phyloP scores from a whole-genome alignment of 2,329 filamentous ascomycete genomes.

The Xylariales sp. region DNA sequence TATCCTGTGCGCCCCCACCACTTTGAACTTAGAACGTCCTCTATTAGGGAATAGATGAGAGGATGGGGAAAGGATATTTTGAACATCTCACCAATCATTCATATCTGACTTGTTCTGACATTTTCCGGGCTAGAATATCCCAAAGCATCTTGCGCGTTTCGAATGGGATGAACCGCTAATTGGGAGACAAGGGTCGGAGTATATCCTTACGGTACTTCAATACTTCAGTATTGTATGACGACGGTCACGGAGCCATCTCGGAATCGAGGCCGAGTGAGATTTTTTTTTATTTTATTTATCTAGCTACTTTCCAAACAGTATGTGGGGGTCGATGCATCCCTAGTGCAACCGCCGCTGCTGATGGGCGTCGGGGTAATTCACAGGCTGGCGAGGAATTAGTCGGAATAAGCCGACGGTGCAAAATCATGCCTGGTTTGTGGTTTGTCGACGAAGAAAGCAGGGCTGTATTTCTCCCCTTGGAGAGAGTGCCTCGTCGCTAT shows the following conservation, averaged over 20 bases:
- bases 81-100: neutral
- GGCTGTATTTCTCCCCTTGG: neutral
- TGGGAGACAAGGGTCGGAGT: constrained; percentile 56
- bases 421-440: neutral
- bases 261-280: constrained; percentile 50
- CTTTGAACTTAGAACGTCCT: neutral
- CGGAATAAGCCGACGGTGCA: constrained; percentile 7
- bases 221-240: constrained; percentile 32
- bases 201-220: constrained; percentile 54
- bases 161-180: constrained; percentile 55
- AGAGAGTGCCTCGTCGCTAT: too few relatives aligned
- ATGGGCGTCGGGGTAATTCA: constrained; percentile 1
- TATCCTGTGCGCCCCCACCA: neutral
- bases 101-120: neutral
- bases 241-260: constrained; percentile 35
- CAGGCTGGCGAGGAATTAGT: neutral
- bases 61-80: neutral
- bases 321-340: constrained; percentile 56
- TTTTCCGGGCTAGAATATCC: constrained; percentile 63
- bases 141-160: constrained; percentile 65
- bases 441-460: neutral
- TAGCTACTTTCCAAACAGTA: constrained; percentile 57
- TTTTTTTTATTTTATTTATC: constrained; percentile 57
- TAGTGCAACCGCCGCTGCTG: constrained; percentile 62
- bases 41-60: neutral